phyloP scores from a whole-genome alignment of 2,329 filamentous ascomycete genomes.

The Penicillium sp. region DNA sequence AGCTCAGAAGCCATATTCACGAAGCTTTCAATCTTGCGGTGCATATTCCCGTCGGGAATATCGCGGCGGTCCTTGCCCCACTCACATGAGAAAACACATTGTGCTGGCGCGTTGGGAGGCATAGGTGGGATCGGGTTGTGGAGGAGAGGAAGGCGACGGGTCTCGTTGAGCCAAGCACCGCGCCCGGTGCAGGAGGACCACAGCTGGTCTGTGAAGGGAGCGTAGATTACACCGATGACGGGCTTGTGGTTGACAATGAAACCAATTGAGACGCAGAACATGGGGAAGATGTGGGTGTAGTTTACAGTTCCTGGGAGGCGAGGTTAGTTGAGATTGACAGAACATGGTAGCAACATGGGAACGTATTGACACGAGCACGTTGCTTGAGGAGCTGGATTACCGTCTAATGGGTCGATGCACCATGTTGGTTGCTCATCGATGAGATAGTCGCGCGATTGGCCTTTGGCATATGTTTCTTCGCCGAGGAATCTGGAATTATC shows the following conservation, averaged over 20 bases:
- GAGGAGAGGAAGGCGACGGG: slow-evolving; percentile 63
- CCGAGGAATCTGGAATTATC: slow-evolving; percentile 64
- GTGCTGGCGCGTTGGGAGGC: slow-evolving; percentile 64
- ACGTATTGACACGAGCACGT: too few species aligned
- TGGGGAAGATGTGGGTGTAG: slow-evolving; percentile 77
- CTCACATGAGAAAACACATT: slow-evolving; percentile 73
- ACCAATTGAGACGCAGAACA: slow-evolving; percentile 78
- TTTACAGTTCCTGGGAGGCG: slow-evolving; percentile 64
- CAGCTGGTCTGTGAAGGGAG: slow-evolving; percentile 68
- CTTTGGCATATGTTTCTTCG: slow-evolving; percentile 74
- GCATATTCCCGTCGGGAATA: slow-evolving; percentile 65
- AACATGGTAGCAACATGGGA: too few species aligned
- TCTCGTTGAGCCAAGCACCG: slow-evolving; percentile 71
- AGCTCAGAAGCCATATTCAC: slow-evolving; percentile 72
- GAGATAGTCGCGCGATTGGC: slow-evolving; percentile 67
- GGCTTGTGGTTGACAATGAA: slow-evolving; percentile 63
- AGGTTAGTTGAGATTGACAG: not conserved
- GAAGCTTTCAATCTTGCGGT: slow-evolving; percentile 73
- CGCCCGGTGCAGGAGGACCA: slow-evolving; percentile 68
- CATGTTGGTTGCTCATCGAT: slow-evolving; percentile 67
- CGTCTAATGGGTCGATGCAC: slow-evolving; percentile 76
- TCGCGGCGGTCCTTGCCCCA: slow-evolving; percentile 79
- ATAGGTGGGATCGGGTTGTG: slow-evolving; percentile 63
- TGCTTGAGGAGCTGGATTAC: slow-evolving; percentile 33
- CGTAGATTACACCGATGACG: slow-evolving; percentile 70